A percentile compares a stretch with the other conserved stretches of the same genome.
phyloP scores from a whole-genome alignment of 2,329 filamentous ascomycete genomes.

The Paecilomyces variotii region DNA sequence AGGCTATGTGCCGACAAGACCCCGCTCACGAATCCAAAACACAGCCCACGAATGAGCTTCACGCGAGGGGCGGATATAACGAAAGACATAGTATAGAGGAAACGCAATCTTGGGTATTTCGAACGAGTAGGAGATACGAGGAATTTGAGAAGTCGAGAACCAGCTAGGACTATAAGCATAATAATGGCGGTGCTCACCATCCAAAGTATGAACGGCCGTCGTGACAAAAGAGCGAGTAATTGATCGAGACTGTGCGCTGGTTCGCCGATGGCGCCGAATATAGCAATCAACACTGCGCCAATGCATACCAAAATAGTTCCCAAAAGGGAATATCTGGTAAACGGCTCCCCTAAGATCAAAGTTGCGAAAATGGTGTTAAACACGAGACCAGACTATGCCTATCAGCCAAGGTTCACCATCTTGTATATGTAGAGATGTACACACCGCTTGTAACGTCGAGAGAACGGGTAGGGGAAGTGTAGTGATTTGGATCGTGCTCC shows the following conservation, averaged over 20 bases:
- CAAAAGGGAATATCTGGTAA: conserved; percentile 85
- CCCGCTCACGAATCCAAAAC: conserved; percentile 83
- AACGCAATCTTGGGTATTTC: conserved; percentile 36
- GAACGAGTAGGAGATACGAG: conserved; percentile 25
- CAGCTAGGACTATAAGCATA: conserved; percentile 59
- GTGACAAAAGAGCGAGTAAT: conserved; percentile 65
- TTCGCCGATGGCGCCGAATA: conserved; percentile 88
- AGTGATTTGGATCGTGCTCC: conserved; percentile 95
- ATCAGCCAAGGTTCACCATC: not conserved
- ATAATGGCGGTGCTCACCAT: conserved; percentile 72
- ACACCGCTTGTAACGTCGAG: conserved; percentile 78
- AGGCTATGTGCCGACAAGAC: conserved; percentile 90
- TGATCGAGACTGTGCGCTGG: conserved; percentile 83
- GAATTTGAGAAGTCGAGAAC: conserved; percentile 41
- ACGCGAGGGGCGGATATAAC: conserved; percentile 50
- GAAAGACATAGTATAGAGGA: conserved; percentile 29
- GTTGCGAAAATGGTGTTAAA: conserved; percentile 99
- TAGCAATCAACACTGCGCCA: conserved; percentile 84
- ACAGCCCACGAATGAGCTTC: conserved; percentile 70
- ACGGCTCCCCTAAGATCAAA: conserved; percentile 83
- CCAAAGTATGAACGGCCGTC: conserved; percentile 76
- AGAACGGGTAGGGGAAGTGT: conserved; percentile 89
- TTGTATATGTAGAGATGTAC: conserved; percentile 11
- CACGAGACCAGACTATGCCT: conserved; percentile 66
- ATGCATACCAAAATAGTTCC: conserved; percentile 81